phyloP scores from a whole-genome alignment of 129 eudicot species.

The Pulicaria dysenterica region DNA sequence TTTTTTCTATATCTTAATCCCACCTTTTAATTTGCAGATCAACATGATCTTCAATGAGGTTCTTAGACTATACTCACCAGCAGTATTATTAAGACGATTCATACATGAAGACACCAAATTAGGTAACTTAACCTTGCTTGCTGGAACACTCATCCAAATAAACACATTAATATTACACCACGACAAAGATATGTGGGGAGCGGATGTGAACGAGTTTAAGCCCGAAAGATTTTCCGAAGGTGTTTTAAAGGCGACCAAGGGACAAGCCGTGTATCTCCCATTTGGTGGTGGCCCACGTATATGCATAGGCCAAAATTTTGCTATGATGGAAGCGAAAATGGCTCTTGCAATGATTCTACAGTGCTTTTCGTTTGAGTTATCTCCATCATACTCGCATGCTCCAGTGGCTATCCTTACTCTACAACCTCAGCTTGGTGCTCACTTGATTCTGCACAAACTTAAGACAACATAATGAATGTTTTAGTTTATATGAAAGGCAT shows the following conservation, averaged over 20 bases:
- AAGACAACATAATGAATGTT: neutral
- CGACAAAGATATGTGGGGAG: slow-evolving; percentile 57
- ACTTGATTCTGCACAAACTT: slow-evolving; percentile 38
- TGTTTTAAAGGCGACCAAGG: slow-evolving; percentile 51
- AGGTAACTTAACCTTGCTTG: slow-evolving; percentile 40
- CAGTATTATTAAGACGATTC: slow-evolving; percentile 30
- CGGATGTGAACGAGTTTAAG: slow-evolving; percentile 57
- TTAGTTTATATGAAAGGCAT: neutral
- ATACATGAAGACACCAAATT: slow-evolving; percentile 44
- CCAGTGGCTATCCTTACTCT: slow-evolving; percentile 54
- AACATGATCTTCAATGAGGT: slow-evolving; percentile 45
- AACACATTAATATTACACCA: slow-evolving; percentile 50
- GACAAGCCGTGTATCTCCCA: slow-evolving; percentile 48
- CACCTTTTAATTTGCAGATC: neutral
- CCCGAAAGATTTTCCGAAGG: slow-evolving; percentile 68
- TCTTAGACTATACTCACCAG: slow-evolving; percentile 59
- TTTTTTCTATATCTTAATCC: neutral
- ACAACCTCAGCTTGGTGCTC: slow-evolving; percentile 80
- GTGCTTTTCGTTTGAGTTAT: slow-evolving; percentile 51
- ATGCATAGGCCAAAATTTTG: slow-evolving; percentile 67
- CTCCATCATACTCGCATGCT: slow-evolving; percentile 69
- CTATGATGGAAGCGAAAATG: slow-evolving; percentile 58
- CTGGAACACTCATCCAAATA: slow-evolving; percentile 42
- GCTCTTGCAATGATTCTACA: slow-evolving; percentile 61
- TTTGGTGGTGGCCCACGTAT: slow-evolving; percentile 75